Evolutionary conservation across 345 rosid species (phyloP).

Genomic region (Microthlaspi erraticum): DNA sequence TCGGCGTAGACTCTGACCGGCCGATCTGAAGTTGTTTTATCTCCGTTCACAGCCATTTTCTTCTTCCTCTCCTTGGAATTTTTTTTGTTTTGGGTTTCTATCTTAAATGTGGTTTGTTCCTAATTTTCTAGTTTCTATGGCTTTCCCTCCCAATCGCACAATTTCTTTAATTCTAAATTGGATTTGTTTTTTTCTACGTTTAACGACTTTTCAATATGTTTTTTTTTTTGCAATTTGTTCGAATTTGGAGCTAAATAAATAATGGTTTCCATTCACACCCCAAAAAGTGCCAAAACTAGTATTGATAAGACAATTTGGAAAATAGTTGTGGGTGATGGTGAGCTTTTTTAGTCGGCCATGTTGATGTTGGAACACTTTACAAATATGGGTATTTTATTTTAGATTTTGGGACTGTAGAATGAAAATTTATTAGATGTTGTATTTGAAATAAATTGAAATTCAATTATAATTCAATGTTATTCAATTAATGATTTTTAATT

Average conservation of each 20-base stretch:
- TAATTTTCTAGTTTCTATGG: slow-evolving; percentile 30
- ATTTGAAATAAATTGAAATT: too few species aligned
- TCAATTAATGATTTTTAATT: too few species aligned
- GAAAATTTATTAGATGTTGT: too few species aligned
- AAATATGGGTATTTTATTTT: neutral
- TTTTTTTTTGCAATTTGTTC: neutral
- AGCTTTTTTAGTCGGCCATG: neutral
- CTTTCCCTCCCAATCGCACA: slow-evolving; percentile 46
- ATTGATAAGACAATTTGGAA: neutral
- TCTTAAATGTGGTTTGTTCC: slow-evolving; percentile 13
- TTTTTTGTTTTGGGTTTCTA: neutral
- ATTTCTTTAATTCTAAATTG: slow-evolving; percentile 16
- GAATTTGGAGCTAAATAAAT: neutral
- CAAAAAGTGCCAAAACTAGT: neutral
- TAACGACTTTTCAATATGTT: slow-evolving; percentile 1
- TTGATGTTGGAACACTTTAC: neutral
- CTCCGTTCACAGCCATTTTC: slow-evolving; percentile 28
- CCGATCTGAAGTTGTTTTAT: slow-evolving; percentile 25
- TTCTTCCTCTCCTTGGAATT: neutral
- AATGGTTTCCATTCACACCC: neutral
- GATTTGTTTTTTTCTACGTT: neutral
- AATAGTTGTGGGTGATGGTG: neutral
- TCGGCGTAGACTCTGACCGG: slow-evolving; percentile 69
- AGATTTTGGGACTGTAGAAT: too few species aligned
- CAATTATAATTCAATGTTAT: too few species aligned